Evolutionary conservation across 306 rosid genomes (phyloP), one percentile per base, ranked within the genome.

Genomic region (Astragalus membranaceus): DNA sequence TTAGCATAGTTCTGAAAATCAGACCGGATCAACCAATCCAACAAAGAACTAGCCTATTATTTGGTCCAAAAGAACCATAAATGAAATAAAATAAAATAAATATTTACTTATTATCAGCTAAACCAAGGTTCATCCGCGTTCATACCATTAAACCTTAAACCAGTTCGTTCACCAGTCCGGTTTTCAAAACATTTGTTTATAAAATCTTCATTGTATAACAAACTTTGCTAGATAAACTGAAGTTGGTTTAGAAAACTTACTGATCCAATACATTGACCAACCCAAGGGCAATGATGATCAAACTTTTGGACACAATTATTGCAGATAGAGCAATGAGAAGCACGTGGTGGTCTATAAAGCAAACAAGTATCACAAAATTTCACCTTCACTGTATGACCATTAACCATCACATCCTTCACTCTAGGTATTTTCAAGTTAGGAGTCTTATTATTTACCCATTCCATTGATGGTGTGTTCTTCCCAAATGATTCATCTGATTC

Each of bases 201-300:
- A 33, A 33, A 6, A 35, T 6, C 39, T 5, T 35, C 39, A 35
- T 1, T 35, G 1, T 35, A 35, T 35, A 35, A 35, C 1, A 49
- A 50, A 36, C 17, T 63, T 54, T 41, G 32, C 30, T 70, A 26
- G 46, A 44, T 36, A 35, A 54, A 51, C 13, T 48, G 15, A 68
- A 67, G 64, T 23, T n/a, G 36, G 68, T 36, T 59, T n/a, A 4
- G 64, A 71, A 30, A 76, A 81, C 92, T 87, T 80, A 93, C 98
- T 63, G 76, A 58, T 75, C 90, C 98, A 84, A 93, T 90, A 62
- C 98, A 93, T 73, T 93, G 97, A 67, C 98, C 98, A 69, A 93
- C 97, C 98, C 98, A 90, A 12, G 97, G 98, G 80, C 97, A 93
- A 56, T 93, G 98, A 73, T 93, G 98, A 85, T 93, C 98, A 49